Evolutionary conservation across 805 yeast species (phyloP).

Genomic region (Pichia californica): DNA sequence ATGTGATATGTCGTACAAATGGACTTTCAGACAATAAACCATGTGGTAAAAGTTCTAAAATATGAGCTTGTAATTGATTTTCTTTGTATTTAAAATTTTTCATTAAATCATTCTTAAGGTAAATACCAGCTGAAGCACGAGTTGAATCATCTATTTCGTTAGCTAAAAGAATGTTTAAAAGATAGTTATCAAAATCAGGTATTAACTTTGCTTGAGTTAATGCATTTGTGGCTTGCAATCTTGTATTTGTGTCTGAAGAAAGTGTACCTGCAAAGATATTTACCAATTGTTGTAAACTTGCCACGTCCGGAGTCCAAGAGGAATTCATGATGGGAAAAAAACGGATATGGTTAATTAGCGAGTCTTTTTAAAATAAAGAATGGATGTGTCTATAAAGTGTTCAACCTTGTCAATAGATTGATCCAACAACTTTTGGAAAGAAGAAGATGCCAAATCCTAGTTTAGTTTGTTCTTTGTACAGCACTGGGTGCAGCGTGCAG

Average conservation of each 20-base stretch:
- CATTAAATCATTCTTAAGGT: conserved; percentile 70
- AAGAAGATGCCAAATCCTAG: too few relatives aligned
- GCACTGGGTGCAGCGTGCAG: too few relatives aligned
- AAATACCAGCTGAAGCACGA: conserved; percentile 84
- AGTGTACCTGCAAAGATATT: conserved; percentile 65
- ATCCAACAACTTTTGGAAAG: too few relatives aligned
- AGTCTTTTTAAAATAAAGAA: too few relatives aligned
- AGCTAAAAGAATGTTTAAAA: conserved; percentile 63
- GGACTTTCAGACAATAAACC: conserved; percentile 47
- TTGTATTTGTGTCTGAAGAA: conserved; percentile 46
- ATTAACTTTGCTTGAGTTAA: conserved; percentile 61
- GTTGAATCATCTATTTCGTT: conserved; percentile 43
- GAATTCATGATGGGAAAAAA: too few relatives aligned
- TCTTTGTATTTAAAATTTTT: conserved; percentile 29
- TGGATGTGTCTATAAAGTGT: too few relatives aligned
- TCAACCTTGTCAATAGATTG: too few relatives aligned
- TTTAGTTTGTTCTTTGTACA: too few relatives aligned
- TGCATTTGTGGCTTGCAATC: conserved; percentile 67
- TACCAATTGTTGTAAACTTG: conserved; percentile 57
- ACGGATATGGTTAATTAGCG: too few relatives aligned
- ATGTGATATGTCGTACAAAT: conserved; percentile 82
- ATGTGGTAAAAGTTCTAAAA: conserved; percentile 32
- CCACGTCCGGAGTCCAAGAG: conserved; percentile 63
- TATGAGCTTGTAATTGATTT: conserved; percentile 28
- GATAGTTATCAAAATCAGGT: conserved; percentile 76